phyloP scores from a whole-genome alignment of 192 early-diverging fungal genomes.

The Powellomyces hirtus region DNA sequence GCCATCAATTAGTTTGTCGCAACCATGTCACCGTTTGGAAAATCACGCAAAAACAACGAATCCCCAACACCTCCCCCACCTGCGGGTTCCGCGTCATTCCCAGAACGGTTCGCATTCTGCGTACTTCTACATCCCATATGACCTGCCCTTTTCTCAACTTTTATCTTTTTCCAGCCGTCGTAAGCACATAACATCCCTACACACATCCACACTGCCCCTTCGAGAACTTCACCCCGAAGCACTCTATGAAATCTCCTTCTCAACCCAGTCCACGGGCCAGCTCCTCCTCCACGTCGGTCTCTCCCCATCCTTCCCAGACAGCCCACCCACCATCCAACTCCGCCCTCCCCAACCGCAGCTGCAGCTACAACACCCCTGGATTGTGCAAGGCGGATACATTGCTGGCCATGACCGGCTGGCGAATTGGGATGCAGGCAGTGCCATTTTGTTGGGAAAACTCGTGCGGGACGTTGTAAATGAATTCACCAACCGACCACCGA shows the following conservation, averaged over 20 bases:
- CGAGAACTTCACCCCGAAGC: not conserved
- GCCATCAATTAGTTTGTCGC: no score
- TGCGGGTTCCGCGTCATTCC: no score
- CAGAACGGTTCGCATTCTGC: no score
- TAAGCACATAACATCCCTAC: not conserved
- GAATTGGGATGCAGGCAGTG: constrained; percentile 29
- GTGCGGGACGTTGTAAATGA: constrained; percentile 55
- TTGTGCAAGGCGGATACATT: constrained; percentile 36
- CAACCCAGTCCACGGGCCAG: not conserved
- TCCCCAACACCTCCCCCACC: no score
- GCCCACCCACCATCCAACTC: constrained; percentile 52
- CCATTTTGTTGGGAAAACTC: constrained; percentile 48
- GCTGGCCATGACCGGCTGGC: constrained; percentile 42
- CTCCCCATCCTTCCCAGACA: constrained; percentile 51
- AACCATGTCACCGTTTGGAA: not conserved
- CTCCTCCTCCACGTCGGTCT: constrained; percentile 32
- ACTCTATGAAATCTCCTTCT: constrained; percentile 5
- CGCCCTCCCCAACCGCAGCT: no score
- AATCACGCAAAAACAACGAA: no score
- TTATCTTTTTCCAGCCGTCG: no score
- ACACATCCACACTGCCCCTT: not conserved
- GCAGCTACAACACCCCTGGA: constrained; percentile 65
- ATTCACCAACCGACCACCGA: constrained; percentile 25
- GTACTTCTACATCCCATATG: no score
- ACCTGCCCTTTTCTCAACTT: not conserved